phyloP scores from a whole-genome alignment of 2,329 filamentous ascomycete genomes.

The Thelonectria blattea region DNA sequence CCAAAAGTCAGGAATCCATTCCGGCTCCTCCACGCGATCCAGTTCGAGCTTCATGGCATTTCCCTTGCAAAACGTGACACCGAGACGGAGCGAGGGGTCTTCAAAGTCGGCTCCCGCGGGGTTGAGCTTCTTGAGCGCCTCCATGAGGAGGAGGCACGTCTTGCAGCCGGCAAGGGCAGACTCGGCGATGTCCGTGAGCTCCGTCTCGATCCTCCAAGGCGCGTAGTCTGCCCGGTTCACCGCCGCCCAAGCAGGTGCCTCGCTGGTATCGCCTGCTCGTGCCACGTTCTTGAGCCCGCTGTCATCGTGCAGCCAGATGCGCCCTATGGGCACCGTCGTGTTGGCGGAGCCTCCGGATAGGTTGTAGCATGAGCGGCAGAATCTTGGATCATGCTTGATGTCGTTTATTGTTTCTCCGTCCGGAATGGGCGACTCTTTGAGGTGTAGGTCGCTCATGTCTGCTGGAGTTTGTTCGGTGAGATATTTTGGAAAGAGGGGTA shows the following conservation, averaged over 20 bases:
- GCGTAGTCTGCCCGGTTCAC: slow-evolving; percentile 23
- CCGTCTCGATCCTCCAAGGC: slow-evolving; percentile 22
- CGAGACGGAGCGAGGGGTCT: slow-evolving; percentile 21
- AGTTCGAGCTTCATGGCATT: neutral
- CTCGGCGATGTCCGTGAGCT: slow-evolving; percentile 17
- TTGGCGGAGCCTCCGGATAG: slow-evolving; percentile 26
- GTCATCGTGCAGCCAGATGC: slow-evolving; percentile 29
- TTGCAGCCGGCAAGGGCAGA: slow-evolving; percentile 16
- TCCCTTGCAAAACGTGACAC: slow-evolving; percentile 27
- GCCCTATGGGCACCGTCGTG: slow-evolving; percentile 12
- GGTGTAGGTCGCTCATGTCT: neutral
- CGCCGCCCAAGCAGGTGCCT: slow-evolving; percentile 22
- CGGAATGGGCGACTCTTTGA: neutral
- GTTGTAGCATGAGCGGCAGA: slow-evolving; percentile 30
- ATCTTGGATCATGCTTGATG: slow-evolving; percentile 20
- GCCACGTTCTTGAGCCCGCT: slow-evolving; percentile 18
- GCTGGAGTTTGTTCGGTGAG: neutral
- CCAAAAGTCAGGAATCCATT: slow-evolving; percentile 22
- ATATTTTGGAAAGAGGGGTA: neutral
- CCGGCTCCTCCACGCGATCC: slow-evolving; percentile 7
- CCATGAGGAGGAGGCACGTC: slow-evolving; percentile 22
- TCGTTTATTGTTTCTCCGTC: slow-evolving; percentile 3
- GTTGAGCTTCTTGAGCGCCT: slow-evolving; percentile 18
- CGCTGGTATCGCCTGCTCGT: slow-evolving; percentile 6
- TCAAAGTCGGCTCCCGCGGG: slow-evolving; percentile 1